Evolutionary conservation across 73 alveolate species (phyloP).

Genomic region (Tetrahymena elliotti): DNA sequence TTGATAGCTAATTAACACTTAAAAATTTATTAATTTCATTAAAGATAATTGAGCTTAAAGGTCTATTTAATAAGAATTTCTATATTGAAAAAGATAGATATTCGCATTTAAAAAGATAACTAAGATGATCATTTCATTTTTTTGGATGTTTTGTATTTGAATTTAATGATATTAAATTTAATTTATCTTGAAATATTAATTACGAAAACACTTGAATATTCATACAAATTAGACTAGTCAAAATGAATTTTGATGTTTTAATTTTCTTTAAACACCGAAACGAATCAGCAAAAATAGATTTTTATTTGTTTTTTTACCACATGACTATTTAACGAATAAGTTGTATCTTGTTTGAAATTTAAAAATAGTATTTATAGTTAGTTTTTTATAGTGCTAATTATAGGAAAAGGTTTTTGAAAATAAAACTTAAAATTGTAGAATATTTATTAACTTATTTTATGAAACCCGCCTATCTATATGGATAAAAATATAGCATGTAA

Average conservation of each 20-base stretch:
- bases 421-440: no score
- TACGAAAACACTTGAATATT: background rate
- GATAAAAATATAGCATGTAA: no score
- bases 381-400: no score
- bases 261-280: background rate
- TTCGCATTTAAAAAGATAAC: background rate
- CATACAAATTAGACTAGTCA: background rate
- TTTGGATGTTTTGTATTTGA: background rate
- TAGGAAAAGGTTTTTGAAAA: no score
- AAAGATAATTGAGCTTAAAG: background rate
- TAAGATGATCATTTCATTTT: background rate
- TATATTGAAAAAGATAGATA: background rate
- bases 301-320: background rate
- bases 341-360: no score
- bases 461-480: no score
- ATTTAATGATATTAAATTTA: no score
- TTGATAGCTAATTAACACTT: background rate
- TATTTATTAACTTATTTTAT: no score
- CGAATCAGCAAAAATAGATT: background rate
- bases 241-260: background rate
- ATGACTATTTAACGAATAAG: background rate
- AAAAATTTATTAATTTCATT: no score
- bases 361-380: no score
- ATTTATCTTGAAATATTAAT: no score
- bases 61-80: background rate